Conservation (phyloP, 2,329 filamentous ascomycete species). For the Penicillium sp. region DNA sequence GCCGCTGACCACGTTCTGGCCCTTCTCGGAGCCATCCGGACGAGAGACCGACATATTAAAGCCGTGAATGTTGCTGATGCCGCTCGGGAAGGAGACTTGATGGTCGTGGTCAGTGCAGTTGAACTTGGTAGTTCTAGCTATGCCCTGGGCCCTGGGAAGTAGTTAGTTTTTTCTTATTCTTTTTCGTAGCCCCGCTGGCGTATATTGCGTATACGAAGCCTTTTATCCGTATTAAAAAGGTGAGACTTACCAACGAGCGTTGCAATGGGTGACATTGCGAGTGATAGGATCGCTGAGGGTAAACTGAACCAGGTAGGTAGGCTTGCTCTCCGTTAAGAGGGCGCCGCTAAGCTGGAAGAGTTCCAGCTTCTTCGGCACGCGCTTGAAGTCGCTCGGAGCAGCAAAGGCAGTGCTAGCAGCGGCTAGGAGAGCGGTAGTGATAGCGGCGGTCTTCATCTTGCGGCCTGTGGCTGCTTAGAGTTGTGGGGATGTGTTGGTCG, state of each 20-base stretch:
- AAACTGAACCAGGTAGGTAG: conserved; percentile 8
- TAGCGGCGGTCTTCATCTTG: conserved; percentile 2
- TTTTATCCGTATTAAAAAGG: too few relatives aligned
- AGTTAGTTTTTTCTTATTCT: not conserved
- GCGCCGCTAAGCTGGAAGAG: conserved; percentile 8
- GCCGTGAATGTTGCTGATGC: conserved; percentile 18
- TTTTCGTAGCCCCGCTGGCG: not conserved
- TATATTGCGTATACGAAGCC: not conserved
- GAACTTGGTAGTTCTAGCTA: conserved; percentile 9
- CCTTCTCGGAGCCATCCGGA: conserved; percentile 9
- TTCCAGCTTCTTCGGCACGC: conserved; percentile 9
- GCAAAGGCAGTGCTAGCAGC: conserved; percentile 9
- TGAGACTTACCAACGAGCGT: conserved; percentile 12
- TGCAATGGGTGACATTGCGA: conserved; percentile 8
- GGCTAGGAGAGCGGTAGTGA: conserved; percentile 10
- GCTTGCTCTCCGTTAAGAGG: conserved; percentile 8
- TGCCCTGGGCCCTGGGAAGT: conserved; percentile 9
- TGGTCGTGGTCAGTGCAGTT: conserved; percentile 13
- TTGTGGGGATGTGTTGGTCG: too few relatives aligned
- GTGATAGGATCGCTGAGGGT: conserved; percentile 17
- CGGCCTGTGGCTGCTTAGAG: too few relatives aligned
- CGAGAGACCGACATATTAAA: conserved; percentile 14
- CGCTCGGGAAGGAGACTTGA: conserved; percentile 13
- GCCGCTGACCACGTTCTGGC: conserved; percentile 6
- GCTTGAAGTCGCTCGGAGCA: conserved; percentile 10